Conservation (phyloP, 2,329 filamentous ascomycete species). For the Beauveria rudraprayagi region DNA sequence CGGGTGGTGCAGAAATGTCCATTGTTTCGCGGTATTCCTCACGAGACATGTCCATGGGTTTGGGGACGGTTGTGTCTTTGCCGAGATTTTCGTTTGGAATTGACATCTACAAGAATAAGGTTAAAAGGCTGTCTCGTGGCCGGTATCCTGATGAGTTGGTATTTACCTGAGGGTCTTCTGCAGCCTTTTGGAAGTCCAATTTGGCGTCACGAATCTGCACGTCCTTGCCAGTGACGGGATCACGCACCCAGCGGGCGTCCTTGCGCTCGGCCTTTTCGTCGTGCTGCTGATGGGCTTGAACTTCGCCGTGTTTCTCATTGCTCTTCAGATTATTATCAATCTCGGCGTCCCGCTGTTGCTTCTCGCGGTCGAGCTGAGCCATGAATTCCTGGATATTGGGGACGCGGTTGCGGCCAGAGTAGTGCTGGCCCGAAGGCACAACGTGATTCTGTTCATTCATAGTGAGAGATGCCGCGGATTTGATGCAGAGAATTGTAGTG, state of each 20-base stretch:
- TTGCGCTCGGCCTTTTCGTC: constrained; percentile 28
- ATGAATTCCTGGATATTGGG: constrained; percentile 84
- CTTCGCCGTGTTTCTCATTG: constrained; percentile 28
- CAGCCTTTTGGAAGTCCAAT: constrained; percentile 57
- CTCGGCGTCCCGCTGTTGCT: constrained; percentile 62
- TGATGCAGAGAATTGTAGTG: neutral
- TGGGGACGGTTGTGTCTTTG: constrained; percentile 64
- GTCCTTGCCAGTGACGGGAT: constrained; percentile 80
- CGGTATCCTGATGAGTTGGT: too few species aligned
- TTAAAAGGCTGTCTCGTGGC: neutral
- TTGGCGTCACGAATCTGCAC: constrained; percentile 80
- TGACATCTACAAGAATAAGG: constrained; percentile 46
- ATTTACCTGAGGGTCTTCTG: constrained; percentile 61
- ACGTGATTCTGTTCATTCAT: constrained; percentile 34
- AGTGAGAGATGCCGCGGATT: neutral
- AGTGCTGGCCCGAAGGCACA: constrained; percentile 54
- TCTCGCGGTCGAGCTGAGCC: constrained; percentile 68
- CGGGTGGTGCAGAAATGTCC: constrained; percentile 84
- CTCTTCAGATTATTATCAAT: constrained; percentile 52
- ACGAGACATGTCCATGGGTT: constrained; percentile 61
- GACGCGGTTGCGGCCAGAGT: constrained; percentile 75
- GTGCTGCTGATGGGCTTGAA: constrained; percentile 34
- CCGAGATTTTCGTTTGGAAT: constrained; percentile 85
- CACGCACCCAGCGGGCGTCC: constrained; percentile 65
- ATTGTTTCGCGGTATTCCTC: constrained; percentile 78